Conservation (phyloP, 768 basidiomycete genomes). For the Russula vinacea region DNA sequence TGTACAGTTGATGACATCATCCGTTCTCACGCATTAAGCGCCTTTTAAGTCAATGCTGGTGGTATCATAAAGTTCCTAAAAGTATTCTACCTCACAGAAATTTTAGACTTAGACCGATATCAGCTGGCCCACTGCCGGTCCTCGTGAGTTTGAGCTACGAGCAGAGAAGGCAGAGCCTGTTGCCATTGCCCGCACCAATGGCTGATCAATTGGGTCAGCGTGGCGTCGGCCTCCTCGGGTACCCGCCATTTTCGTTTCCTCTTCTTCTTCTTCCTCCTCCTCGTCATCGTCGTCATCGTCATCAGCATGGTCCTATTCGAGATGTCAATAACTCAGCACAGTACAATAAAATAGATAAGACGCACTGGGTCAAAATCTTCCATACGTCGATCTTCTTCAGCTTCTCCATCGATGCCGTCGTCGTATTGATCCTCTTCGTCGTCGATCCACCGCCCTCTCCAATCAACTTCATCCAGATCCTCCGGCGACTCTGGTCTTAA, state of each 20-base stretch:
- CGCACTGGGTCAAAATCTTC: constrained; percentile 83
- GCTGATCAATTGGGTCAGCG: constrained; percentile 16
- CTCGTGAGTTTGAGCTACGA: constrained; percentile 11
- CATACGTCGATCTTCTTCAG: constrained; percentile 64
- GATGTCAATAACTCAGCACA: not conserved
- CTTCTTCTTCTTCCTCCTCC: constrained; percentile 53
- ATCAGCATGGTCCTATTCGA: constrained; percentile 41
- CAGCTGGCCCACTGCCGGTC: constrained; percentile 24
- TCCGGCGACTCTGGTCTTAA: constrained; percentile 75
- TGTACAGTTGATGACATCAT: constrained; percentile 48
- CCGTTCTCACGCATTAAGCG: constrained; percentile 28
- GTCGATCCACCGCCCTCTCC: constrained; percentile 85
- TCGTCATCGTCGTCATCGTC: constrained; percentile 52
- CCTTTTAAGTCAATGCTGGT: not conserved
- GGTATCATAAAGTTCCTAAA: constrained; percentile 24
- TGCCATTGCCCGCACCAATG: constrained; percentile 20
- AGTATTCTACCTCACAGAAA: constrained; percentile 21
- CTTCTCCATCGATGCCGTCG: constrained; percentile 44
- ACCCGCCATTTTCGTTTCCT: constrained; percentile 32
- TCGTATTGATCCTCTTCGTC: constrained; percentile 70
- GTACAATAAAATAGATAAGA: constrained; percentile 24
- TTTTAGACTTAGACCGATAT: constrained; percentile 20
- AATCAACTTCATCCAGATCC: constrained; percentile 86
- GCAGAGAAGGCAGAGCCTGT: constrained; percentile 17
- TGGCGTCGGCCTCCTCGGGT: constrained; percentile 30